Percentiles rank a stretch among this genome's conserved stretches.
Evolutionary conservation across 2,329 filamentous ascomycete genomes (phyloP).

Genomic region (Macrophomina tecta): DNA sequence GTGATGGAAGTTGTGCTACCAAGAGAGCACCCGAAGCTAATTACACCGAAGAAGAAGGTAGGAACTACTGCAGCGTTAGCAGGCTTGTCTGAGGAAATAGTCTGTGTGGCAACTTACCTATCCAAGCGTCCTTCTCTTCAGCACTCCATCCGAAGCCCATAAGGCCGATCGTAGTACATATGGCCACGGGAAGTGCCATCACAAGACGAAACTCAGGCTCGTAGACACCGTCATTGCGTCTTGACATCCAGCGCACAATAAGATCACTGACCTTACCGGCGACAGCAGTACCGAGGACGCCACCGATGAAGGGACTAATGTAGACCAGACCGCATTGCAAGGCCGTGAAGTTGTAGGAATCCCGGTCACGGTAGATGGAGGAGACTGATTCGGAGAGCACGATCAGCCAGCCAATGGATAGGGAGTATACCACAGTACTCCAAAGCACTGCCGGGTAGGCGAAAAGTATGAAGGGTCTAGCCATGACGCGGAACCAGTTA

Average conservation of each 20-base stretch:
- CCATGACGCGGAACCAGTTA: conserved; percentile 77
- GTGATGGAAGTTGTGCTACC: conserved; percentile 92
- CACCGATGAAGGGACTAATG: conserved; percentile 86
- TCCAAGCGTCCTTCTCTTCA: conserved; percentile 76
- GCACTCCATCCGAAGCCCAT: conserved; percentile 98
- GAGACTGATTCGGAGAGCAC: conserved; percentile 89
- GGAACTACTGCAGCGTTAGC: conserved; percentile 61
- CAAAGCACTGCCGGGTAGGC: conserved; percentile 89
- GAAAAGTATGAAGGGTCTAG: conserved; percentile 84
- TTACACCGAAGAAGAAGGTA: conserved; percentile 88
- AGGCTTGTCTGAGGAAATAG: not conserved
- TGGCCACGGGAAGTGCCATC: conserved; percentile 80
- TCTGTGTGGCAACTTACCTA: conserved; percentile 44
- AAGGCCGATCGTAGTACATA: conserved; percentile 81
- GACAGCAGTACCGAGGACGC: conserved; percentile 87
- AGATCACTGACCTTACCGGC: conserved; percentile 87
- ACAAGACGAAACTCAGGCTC: conserved; percentile 92
- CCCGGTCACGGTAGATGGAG: conserved; percentile 73
- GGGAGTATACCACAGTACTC: conserved; percentile 83
- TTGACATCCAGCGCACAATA: conserved; percentile 80
- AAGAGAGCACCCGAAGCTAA: conserved; percentile 90
- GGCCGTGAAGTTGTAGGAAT: conserved; percentile 79
- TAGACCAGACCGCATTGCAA: conserved; percentile 86
- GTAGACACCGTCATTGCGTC: conserved; percentile 89
- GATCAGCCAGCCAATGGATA: conserved; percentile 94